Evolutionary conservation across 2,329 filamentous ascomycete genomes (phyloP).

Genomic region (Diaporthe ampelina): DNA sequence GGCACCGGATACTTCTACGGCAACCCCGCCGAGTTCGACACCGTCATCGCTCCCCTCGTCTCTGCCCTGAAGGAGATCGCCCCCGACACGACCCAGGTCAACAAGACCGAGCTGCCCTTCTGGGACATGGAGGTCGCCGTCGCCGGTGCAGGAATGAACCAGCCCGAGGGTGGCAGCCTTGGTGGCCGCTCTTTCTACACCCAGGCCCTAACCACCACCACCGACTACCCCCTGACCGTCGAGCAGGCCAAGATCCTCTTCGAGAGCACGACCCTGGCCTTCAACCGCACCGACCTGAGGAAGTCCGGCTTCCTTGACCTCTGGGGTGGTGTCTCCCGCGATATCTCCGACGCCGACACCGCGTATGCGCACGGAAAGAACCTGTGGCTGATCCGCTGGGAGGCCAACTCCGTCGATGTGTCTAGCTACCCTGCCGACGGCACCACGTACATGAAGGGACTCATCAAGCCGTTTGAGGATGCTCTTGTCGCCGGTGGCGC

Average conservation of each 20-base stretch:
- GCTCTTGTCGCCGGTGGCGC: constrained; percentile 7
- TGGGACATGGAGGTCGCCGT: constrained; percentile 25
- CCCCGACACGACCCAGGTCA: not conserved
- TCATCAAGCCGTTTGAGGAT: constrained; percentile 6
- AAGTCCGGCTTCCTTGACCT: constrained; percentile 21
- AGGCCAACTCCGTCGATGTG: constrained; percentile 18
- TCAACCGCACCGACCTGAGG: constrained; percentile 19
- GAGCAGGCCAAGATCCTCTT: constrained; percentile 12
- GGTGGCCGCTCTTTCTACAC: constrained; percentile 21
- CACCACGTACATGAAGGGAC: constrained; percentile 1
- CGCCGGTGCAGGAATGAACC: constrained; percentile 18
- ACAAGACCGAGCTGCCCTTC: constrained; percentile 21
- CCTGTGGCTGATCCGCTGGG: constrained; percentile 18
- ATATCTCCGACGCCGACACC: constrained; percentile 16
- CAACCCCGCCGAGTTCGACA: constrained; percentile 10
- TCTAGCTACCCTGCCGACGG: not conserved
- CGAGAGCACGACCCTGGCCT: constrained; percentile 8
- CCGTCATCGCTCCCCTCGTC: constrained; percentile 1
- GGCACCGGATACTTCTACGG: constrained; percentile 20
- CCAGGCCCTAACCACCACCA: constrained; percentile 19
- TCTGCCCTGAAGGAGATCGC: constrained; percentile 7
- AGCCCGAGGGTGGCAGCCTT: constrained; percentile 18
- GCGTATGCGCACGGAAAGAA: constrained; percentile 16
- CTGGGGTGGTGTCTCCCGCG: constrained; percentile 19
- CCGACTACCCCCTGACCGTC: constrained; percentile 18